Conservation (phyloP, 768 basidiomycete species). For the Pleurotus tuber-regium region DNA sequence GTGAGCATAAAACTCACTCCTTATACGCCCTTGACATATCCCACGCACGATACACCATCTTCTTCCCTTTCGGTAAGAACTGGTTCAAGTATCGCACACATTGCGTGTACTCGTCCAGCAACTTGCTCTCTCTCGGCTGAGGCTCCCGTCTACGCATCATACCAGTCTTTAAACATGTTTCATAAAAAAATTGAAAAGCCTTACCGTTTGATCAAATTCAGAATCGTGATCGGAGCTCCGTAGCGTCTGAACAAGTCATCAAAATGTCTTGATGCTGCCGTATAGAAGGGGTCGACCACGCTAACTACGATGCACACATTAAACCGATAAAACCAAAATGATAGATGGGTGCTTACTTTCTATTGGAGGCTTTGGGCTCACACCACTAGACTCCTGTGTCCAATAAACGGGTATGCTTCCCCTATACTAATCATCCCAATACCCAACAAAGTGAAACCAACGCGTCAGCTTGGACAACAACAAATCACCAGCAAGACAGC, state of each 20-base stretch:
- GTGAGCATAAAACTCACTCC: conserved; percentile 56
- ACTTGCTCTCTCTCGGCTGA: conserved; percentile 82
- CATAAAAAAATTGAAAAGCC: background rate
- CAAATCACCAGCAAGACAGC: background rate
- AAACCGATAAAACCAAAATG: background rate
- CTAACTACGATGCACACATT: conserved; percentile 54
- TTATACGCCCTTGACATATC: conserved; percentile 96
- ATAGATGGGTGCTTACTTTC: conserved; percentile 66
- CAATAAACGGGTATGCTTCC: conserved; percentile 96
- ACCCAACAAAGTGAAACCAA: background rate
- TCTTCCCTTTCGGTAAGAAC: conserved; percentile 81
- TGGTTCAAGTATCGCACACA: conserved; percentile 95
- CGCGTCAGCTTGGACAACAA: too few species aligned
- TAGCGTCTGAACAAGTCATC: conserved; percentile 88
- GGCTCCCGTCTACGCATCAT: conserved; percentile 50
- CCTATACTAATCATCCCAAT: conserved; percentile 57
- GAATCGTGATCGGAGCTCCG: conserved; percentile 83
- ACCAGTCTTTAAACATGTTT: background rate
- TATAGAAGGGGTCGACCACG: conserved; percentile 92
- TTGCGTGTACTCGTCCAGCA: conserved; percentile 87
- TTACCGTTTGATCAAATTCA: conserved; percentile 84
- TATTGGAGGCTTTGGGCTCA: conserved; percentile 93
- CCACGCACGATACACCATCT: conserved; percentile 92
- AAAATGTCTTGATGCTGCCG: conserved; percentile 91
- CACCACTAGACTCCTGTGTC: conserved; percentile 90